phyloP scores from a whole-genome alignment of 179 eudicot genomes.

The Silene noctiflora region DNA sequence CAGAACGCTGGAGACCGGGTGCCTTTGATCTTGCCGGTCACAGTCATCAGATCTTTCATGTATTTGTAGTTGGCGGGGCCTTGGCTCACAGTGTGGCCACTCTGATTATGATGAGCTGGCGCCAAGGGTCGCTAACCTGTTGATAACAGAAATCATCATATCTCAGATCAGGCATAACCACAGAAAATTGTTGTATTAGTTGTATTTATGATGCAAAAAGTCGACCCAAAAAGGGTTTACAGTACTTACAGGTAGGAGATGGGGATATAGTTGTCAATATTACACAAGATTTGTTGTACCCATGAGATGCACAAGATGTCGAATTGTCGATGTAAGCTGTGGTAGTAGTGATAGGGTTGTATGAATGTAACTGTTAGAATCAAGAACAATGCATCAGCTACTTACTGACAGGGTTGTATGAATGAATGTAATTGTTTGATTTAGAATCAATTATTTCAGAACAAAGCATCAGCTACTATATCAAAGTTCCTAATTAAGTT shows the following conservation, averaged over 20 bases:
- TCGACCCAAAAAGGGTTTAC: not conserved
- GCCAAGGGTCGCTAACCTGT: slow-evolving; percentile 37
- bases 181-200: not conserved
- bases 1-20: slow-evolving; percentile 86
- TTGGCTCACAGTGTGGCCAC: slow-evolving; percentile 67
- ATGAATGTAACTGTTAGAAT: slow-evolving; percentile 9
- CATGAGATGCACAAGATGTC: not conserved
- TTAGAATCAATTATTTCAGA: not conserved
- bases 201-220: not conserved
- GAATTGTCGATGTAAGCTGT: not conserved
- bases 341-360: not conserved
- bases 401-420: not conserved
- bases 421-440: slow-evolving; percentile 9
- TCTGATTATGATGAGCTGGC: slow-evolving; percentile 61
- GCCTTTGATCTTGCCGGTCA: slow-evolving; percentile 79
- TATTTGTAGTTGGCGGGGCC: slow-evolving; percentile 76
- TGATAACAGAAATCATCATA: slow-evolving; percentile 11
- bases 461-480: not conserved
- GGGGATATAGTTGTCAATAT: slow-evolving; percentile 10
- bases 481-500: not conserved
- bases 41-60: slow-evolving; percentile 88
- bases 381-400: not conserved
- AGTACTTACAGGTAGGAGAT: slow-evolving; percentile 4
- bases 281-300: slow-evolving; percentile 11
- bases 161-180: not conserved